These are phyloP conservation scores for Clavispora santaluciae DNA, from an alignment of 805 yeast genomes.

Conservation along the genomic window DNA sequence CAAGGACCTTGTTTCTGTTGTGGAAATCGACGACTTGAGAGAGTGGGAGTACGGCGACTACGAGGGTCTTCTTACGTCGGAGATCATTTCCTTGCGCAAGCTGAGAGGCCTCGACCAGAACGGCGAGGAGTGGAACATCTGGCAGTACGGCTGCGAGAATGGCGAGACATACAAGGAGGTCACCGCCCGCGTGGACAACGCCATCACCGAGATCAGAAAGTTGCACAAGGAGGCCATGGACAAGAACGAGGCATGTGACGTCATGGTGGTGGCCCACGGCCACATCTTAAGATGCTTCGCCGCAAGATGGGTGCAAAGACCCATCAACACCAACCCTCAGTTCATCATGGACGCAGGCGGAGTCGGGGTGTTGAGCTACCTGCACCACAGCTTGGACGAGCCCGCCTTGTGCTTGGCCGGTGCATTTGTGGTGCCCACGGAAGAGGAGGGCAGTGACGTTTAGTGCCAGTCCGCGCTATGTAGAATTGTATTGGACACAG, in stretches of 20 bases:
- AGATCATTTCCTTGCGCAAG: constrained; percentile 59
- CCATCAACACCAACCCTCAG: constrained; percentile 64
- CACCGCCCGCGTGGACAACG: constrained; percentile 63
- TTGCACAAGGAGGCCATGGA: constrained; percentile 54
- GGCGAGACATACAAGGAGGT: constrained; percentile 74
- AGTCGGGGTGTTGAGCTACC: constrained; percentile 86
- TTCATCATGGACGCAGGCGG: constrained; percentile 93
- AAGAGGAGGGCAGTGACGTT: constrained; percentile 40
- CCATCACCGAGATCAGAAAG: constrained; percentile 58
- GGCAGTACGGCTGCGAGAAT: constrained; percentile 90
- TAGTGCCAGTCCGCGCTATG: no score
- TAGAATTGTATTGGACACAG: no score
- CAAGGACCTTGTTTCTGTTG: constrained; percentile 38
- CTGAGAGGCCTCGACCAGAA: constrained; percentile 48
- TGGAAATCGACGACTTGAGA: constrained; percentile 61
- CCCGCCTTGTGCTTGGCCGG: constrained; percentile 86
- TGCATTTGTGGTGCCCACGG: constrained; percentile 70
- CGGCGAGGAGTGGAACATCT: constrained; percentile 66
- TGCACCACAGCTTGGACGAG: constrained; percentile 77
- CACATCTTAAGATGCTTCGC: constrained; percentile 88
- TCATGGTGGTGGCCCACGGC: constrained; percentile 87
- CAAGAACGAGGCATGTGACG: constrained; percentile 56
- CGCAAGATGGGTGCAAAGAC: constrained; percentile 73
- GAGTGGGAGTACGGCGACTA: constrained; percentile 98
- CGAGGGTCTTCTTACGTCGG: constrained; percentile 72